phyloP scores from a whole-genome alignment of 2,329 filamentous ascomycete species.

The Aspergillus bombycis region DNA sequence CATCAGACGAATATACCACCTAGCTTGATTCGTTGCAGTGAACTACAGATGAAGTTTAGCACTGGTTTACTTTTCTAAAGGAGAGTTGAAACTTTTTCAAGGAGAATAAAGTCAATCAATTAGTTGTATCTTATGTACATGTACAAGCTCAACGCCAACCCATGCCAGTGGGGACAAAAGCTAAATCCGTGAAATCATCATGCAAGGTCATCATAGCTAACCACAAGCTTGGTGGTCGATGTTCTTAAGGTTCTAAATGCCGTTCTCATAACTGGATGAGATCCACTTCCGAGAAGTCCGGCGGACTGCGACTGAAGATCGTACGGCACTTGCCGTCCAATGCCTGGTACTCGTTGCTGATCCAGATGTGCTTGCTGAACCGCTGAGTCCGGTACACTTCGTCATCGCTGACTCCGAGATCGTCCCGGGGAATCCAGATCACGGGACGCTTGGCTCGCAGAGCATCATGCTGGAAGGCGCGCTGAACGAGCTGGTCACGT shows the following conservation, averaged over 20 bases:
- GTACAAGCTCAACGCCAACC: not conserved
- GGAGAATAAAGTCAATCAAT: not conserved
- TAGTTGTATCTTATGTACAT: not conserved
- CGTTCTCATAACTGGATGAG: slow-evolving; percentile 70
- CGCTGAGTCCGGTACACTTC: slow-evolving; percentile 78
- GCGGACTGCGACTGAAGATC: slow-evolving; percentile 81
- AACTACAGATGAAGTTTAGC: not conserved
- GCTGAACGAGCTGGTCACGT: slow-evolving; percentile 78
- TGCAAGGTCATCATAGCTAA: not conserved
- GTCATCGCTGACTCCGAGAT: slow-evolving; percentile 87
- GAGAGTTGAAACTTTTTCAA: not conserved
- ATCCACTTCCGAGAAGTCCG: slow-evolving; percentile 87
- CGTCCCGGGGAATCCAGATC: slow-evolving; percentile 92
- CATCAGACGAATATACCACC: no score
- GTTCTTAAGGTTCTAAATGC: not conserved
- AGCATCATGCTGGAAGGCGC: slow-evolving; percentile 89
- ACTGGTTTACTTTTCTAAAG: not conserved
- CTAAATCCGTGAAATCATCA: not conserved
- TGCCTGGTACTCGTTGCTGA: slow-evolving; percentile 89
- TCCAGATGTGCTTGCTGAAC: slow-evolving; percentile 82
- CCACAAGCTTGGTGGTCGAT: not conserved
- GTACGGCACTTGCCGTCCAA: slow-evolving; percentile 82
- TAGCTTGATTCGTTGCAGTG: not conserved
- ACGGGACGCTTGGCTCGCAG: slow-evolving; percentile 81
- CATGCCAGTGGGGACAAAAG: not conserved